phyloP scores from a whole-genome alignment of 345 rosid genomes.

The Geranium brycei region DNA sequence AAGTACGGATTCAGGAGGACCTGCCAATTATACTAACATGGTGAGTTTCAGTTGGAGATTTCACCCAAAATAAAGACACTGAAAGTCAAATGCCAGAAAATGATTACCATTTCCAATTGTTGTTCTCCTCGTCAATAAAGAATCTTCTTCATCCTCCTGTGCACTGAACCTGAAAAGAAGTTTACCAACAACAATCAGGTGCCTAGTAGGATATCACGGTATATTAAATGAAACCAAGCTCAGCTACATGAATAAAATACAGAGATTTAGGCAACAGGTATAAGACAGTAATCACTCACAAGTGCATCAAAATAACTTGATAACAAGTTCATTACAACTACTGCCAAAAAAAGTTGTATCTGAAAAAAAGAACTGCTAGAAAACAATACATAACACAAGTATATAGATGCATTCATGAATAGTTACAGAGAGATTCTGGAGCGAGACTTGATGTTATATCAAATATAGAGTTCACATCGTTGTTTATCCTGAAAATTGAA shows the following conservation, averaged over 20 bases:
- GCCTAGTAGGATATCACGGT: not conserved
- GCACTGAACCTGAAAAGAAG: slow-evolving; percentile 57
- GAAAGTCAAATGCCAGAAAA: slow-evolving; percentile 9
- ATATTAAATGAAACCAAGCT: not conserved
- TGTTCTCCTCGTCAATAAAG: slow-evolving; percentile 54
- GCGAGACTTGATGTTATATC: not conserved
- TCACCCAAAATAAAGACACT: slow-evolving; percentile 9
- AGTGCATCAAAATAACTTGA: not conserved
- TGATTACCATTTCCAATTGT: slow-evolving; percentile 88
- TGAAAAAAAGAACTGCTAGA: not conserved
- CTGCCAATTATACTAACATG: slow-evolving; percentile 26
- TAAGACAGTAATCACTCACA: not conserved
- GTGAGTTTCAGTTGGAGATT: slow-evolving; percentile 11
- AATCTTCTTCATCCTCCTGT: slow-evolving; percentile 76
- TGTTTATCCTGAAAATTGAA: not conserved
- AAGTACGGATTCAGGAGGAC: slow-evolving; percentile 66
- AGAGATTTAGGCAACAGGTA: not conserved
- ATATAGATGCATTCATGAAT: not conserved
- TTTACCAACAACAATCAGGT: not conserved
- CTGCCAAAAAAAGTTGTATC: not conserved
- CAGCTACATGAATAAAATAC: not conserved
- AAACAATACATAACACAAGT: not conserved
- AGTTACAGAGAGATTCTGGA: not conserved
- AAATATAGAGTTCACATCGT: not conserved
- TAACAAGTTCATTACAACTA: no score